These are phyloP conservation scores for Pseudogymnoascus sp. DNA, from an alignment of 2,329 filamentous ascomycete species.

Conservation along the genomic window DNA sequence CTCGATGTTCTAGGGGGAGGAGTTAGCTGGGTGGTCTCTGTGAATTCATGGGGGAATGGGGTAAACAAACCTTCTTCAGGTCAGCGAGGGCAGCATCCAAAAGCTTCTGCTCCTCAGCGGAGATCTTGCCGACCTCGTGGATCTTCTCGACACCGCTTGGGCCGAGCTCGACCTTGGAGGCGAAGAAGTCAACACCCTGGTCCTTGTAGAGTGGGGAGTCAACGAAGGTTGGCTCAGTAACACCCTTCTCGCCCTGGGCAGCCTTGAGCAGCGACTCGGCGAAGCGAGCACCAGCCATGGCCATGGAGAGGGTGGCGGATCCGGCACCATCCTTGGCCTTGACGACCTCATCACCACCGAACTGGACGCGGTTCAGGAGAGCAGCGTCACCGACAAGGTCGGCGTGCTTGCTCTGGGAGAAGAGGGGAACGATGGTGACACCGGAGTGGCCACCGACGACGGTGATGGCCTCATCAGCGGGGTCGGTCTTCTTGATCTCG, in stretches of 20 bases:
- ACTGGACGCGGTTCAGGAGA: slow-evolving; percentile 85
- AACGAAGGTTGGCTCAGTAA: slow-evolving; percentile 94
- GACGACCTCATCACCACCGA: slow-evolving; percentile 98
- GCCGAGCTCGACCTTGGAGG: slow-evolving; percentile 90
- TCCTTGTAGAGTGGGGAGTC: slow-evolving; percentile 98
- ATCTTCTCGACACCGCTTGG: slow-evolving; percentile 95
- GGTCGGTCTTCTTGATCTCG: slow-evolving; percentile 85
- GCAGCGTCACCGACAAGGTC: slow-evolving; percentile 71
- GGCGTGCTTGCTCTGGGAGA: slow-evolving; percentile 86
- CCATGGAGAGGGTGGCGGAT: slow-evolving; percentile 97
- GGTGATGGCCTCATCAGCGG: slow-evolving; percentile 86
- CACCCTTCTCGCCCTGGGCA: slow-evolving; percentile 85
- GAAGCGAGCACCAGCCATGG: slow-evolving; percentile 78
- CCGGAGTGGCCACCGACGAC: slow-evolving; percentile 97
- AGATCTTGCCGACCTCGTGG: slow-evolving; percentile 76
- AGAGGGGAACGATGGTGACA: slow-evolving; percentile 95
- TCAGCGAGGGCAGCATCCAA: slow-evolving; percentile 78
- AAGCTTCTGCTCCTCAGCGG: slow-evolving; percentile 80
- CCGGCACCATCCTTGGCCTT: slow-evolving; percentile 98
- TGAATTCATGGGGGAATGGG: neutral
- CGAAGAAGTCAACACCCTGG: slow-evolving; percentile 95
- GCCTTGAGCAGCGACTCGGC: slow-evolving; percentile 93
- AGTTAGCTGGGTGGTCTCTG: slow-evolving; percentile 13
- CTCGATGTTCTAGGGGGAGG: slow-evolving; percentile 69
- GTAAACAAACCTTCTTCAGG: slow-evolving; percentile 55